Evolutionary conservation across 768 basidiomycete genomes (phyloP).

Genomic region (Gymnopilus dilepis): DNA sequence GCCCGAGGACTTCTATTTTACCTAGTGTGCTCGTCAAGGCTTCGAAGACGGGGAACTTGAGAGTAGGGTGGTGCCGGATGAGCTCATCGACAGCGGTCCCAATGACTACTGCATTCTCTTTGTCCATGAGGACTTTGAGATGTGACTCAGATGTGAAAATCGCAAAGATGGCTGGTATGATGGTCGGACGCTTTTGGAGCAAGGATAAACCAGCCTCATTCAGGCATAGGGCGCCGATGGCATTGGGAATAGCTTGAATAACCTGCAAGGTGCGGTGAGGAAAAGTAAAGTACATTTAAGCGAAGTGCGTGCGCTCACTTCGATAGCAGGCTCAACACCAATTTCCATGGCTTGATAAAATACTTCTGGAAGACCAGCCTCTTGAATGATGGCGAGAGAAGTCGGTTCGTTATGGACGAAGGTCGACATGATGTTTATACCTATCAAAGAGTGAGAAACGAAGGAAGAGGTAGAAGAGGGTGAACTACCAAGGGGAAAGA

Average conservation of each 20-base stretch:
- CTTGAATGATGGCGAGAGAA: conserved; percentile 90
- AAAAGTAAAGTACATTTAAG: no score
- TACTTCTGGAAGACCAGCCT: conserved; percentile 84
- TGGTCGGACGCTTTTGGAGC: conserved; percentile 73
- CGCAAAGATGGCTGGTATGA: conserved; percentile 85
- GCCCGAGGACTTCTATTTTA: conserved; percentile 78
- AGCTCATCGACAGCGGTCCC: conserved; percentile 95
- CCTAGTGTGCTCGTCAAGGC: conserved; percentile 72
- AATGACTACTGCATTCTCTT: conserved; percentile 89
- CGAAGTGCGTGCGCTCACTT: conserved; percentile 51
- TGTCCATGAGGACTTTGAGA: conserved; percentile 84
- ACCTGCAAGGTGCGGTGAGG: no score
- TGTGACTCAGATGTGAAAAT: conserved; percentile 88
- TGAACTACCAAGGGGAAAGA: conserved; percentile 77
- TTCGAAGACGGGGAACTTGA: conserved; percentile 82
- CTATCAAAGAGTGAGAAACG: conserved; percentile 40
- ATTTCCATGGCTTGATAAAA: conserved; percentile 88
- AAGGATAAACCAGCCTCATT: conserved; percentile 89
- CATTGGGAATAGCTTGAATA: conserved; percentile 91
- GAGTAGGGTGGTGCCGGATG: conserved; percentile 90
- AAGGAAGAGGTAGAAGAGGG: not conserved
- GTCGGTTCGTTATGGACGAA: conserved; percentile 99
- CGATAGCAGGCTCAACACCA: conserved; percentile 85
- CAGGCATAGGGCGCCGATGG: conserved; percentile 94
- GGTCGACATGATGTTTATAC: conserved; percentile 94